phyloP scores from a whole-genome alignment of 2,329 filamentous ascomycete species.

The Akanthomyces muscarius region DNA sequence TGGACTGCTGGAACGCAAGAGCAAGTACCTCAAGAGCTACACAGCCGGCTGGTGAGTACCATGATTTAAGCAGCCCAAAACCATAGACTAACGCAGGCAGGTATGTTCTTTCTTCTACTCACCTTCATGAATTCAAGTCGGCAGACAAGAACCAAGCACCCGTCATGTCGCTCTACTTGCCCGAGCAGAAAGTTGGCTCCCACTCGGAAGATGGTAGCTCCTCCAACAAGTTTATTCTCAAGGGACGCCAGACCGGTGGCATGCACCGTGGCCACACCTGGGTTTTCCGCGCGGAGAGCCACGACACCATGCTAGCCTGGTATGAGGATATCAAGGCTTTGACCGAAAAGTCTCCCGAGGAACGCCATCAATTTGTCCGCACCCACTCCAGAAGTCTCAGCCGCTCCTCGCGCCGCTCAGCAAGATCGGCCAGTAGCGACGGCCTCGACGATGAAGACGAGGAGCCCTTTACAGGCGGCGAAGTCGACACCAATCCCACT shows the following conservation, averaged over 20 bases:
- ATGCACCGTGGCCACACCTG: constrained; percentile 81
- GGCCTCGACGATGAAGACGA: constrained; percentile 70
- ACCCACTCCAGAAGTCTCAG: constrained; percentile 76
- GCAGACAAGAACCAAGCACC: constrained; percentile 87
- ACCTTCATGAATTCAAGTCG: constrained; percentile 99
- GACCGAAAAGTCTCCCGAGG: constrained; percentile 83
- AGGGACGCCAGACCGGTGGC: constrained; percentile 86
- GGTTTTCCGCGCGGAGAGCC: constrained; percentile 67
- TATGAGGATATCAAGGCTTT: constrained; percentile 89
- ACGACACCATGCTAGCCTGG: constrained; percentile 97
- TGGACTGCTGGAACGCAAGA: constrained; percentile 92
- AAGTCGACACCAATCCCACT: constrained; percentile 41
- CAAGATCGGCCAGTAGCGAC: constrained; percentile 69
- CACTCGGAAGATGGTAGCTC: constrained; percentile 78
- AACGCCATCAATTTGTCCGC: constrained; percentile 81
- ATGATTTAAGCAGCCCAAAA: background rate
- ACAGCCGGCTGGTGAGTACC: constrained; percentile 79
- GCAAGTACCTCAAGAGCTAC: constrained; percentile 97
- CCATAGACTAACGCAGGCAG: constrained; percentile 39
- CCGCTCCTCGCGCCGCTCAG: constrained; percentile 56
- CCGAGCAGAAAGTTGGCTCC: constrained; percentile 91
- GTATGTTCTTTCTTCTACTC: constrained; percentile 94
- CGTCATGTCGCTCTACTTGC: constrained; percentile 92
- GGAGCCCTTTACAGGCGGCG: constrained; percentile 55
- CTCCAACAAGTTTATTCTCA: constrained; percentile 97